phyloP scores from a whole-genome alignment of 306 rosid genomes.

The Prunus salicina region DNA sequence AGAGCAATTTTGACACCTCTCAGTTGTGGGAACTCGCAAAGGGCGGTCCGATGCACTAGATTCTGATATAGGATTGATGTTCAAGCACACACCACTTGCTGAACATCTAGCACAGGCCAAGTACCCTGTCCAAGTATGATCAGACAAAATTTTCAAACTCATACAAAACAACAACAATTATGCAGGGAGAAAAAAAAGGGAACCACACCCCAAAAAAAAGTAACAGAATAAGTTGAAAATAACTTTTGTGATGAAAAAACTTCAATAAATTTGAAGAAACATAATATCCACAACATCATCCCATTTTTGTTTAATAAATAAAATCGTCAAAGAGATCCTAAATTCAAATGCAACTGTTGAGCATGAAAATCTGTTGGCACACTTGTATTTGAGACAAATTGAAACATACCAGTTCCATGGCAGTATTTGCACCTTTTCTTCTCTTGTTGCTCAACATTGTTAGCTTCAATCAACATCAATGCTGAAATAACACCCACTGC shows the following conservation, averaged over 20 bases:
- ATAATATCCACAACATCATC: too few relatives aligned
- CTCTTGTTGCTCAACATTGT: conserved; percentile 91
- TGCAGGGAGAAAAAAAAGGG: too few relatives aligned
- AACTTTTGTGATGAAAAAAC: not conserved
- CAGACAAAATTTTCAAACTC: not conserved
- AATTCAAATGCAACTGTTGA: not conserved
- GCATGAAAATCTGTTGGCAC: not conserved
- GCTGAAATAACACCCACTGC: conserved; percentile 95
- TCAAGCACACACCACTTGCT: conserved; percentile 76
- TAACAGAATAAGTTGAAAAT: not conserved
- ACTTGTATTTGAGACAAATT: not conserved
- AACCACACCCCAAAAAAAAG: not conserved
- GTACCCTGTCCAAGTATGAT: conserved; percentile 57
- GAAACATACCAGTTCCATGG: conserved; percentile 71
- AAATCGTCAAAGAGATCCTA: not conserved
- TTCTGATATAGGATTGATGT: conserved; percentile 53
- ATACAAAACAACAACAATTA: not conserved
- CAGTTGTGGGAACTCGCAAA: conserved; percentile 55
- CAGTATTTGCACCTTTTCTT: conserved; percentile 93
- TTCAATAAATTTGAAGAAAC: too few relatives aligned
- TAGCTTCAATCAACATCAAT: conserved; percentile 89
- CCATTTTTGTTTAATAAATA: too few relatives aligned
- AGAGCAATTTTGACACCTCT: conserved; percentile 67
- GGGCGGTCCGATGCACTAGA: conserved; percentile 45
- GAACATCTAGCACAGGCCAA: conserved; percentile 94